phyloP scores from a whole-genome alignment of 2,329 filamentous ascomycete genomes.

The Diaporthe sp. region DNA sequence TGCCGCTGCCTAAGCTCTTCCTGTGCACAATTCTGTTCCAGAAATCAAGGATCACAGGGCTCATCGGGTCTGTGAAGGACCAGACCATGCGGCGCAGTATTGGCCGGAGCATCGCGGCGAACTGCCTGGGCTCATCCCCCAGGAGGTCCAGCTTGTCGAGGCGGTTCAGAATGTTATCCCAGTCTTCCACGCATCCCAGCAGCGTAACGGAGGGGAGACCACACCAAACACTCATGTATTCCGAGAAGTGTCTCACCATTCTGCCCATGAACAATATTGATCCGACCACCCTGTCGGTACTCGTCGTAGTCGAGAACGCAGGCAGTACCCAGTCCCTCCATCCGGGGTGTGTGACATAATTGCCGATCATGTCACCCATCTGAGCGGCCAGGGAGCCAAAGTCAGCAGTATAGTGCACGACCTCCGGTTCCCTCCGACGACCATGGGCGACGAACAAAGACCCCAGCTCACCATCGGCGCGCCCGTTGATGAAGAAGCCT shows the following conservation, averaged over 20 bases:
- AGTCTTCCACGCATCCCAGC: slow-evolving; percentile 55
- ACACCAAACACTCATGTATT: slow-evolving; percentile 44
- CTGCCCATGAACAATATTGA: slow-evolving; percentile 56
- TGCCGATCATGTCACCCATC: slow-evolving; percentile 49
- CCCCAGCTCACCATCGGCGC: slow-evolving; percentile 57
- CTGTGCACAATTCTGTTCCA: slow-evolving; percentile 42
- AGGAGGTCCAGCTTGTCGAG: slow-evolving; percentile 50
- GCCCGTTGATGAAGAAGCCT: slow-evolving; percentile 53
- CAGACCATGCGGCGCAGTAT: slow-evolving; percentile 51
- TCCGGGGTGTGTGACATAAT: slow-evolving; percentile 49
- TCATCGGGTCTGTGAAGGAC: slow-evolving; percentile 46
- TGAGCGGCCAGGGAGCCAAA: slow-evolving; percentile 46
- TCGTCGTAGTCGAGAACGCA: slow-evolving; percentile 55
- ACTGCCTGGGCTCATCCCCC: slow-evolving; percentile 49
- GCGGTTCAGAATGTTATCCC: slow-evolving; percentile 44
- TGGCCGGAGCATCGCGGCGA: slow-evolving; percentile 47
- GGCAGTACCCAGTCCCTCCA: slow-evolving; percentile 55
- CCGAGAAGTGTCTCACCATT: slow-evolving; percentile 55
- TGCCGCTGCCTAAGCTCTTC: neutral
- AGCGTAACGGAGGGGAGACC: slow-evolving; percentile 60
- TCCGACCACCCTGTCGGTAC: slow-evolving; percentile 49
- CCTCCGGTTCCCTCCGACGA: slow-evolving; percentile 44
- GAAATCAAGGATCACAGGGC: slow-evolving; percentile 45
- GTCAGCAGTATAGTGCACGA: slow-evolving; percentile 36
- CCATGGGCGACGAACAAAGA: slow-evolving; percentile 52